Conservation (phyloP, 306 rosid genomes). For the Ceratonia siliqua region DNA sequence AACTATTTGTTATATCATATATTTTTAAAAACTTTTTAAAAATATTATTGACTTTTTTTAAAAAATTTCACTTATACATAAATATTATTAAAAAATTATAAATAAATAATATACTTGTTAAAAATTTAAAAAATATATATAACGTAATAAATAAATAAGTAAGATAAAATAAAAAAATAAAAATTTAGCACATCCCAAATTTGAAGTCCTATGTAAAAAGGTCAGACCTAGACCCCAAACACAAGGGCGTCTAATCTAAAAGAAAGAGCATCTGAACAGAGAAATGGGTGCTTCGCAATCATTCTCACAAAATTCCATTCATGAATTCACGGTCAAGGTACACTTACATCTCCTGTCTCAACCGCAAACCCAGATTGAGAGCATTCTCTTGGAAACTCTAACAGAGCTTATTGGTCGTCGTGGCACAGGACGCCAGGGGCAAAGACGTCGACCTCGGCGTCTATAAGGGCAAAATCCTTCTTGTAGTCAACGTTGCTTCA, state of each 20-base stretch:
- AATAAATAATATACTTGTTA: no score
- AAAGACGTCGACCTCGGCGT: constrained; percentile 67
- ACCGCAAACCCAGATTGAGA: background rate
- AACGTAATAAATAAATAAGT: no score
- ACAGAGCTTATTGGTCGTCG: background rate
- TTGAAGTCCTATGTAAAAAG: no score
- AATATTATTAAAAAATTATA: no score
- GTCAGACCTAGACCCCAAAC: no score
- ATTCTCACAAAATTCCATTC: constrained; percentile 54
- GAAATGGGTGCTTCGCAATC: constrained; percentile 74
- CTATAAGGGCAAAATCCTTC: constrained; percentile 77
- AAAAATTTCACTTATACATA: no score
- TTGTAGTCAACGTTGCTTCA: constrained; percentile 90
- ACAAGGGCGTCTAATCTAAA: background rate
- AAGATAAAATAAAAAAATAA: no score
- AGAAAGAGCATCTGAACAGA: background rate
- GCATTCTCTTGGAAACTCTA: background rate
- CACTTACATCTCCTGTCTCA: background rate
- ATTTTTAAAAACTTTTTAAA: no score
- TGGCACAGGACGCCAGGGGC: constrained; percentile 65
- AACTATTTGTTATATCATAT: no score
- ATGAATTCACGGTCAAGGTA: constrained; percentile 85
- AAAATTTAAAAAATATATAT: no score
- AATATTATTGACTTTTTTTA: no score
- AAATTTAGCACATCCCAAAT: no score